Evolutionary conservation across 2,329 filamentous ascomycete genomes (phyloP), one percentile per base, ranked within the genome.

Genomic region (Claviceps quebecensis): DNA sequence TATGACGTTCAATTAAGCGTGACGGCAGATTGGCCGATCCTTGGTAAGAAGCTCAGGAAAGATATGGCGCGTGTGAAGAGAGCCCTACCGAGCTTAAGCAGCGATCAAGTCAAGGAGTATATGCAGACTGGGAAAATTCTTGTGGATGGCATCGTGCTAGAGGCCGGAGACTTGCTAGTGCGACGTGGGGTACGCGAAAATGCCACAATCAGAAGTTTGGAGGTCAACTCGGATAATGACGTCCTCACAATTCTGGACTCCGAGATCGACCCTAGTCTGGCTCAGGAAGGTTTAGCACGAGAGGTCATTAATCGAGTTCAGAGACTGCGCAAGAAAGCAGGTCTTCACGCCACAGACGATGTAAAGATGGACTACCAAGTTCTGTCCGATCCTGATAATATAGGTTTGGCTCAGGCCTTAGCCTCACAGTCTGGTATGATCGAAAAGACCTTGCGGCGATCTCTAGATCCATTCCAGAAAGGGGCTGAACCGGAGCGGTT

Each of bases 1-100:
- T 96, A 96, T 72, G 87, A 89, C 51, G 89, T 98, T 45, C 84
- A 93, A 63, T 95, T 96, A 70, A 88, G 86, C 55, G 87, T 91
- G 16, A 81, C 79, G 40, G 90, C 89, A 7, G 93, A 98, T 67
- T 96, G 93, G 85, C 89, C 93, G 14, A 85, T 87, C 2, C 76
- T 98, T 16, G 93, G 93, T 57, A 95, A 95, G 78, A 97, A 97
- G 72, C 77, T 97, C 59, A 95, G 95, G 76, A 96, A 95, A 70
- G 90, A 96, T 61, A 87, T 89, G 57, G 81, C 83, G 57, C 87
- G 85, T 64, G 89, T 97, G 59, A 94, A 94, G 74, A 94, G 91
- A 70, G 89, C 87, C 2, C 72, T 98, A 45, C 90, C 90, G 5
- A 75, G 71, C 40, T 73, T 98, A 47, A 86, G 78, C 19, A 90